Conservation (phyloP, 2,329 filamentous ascomycete genomes). For the Penicillium sp. region DNA sequence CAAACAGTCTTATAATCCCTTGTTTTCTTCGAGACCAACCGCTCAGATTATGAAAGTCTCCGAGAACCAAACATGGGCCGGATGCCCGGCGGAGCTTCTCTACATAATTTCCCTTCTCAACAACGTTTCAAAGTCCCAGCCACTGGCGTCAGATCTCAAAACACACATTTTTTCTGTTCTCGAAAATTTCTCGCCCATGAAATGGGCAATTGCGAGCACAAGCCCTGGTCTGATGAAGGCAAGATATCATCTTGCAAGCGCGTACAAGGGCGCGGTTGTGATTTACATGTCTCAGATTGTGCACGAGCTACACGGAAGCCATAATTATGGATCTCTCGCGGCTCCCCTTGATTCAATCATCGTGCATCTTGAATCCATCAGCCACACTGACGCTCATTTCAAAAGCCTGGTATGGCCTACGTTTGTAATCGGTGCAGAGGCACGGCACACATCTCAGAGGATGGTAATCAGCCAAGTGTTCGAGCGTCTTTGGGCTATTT, state of each 20-base stretch:
- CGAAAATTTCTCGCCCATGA: constrained; percentile 8
- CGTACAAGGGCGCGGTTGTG: constrained; percentile 8
- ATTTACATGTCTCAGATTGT: constrained; percentile 12
- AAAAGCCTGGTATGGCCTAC: constrained; percentile 14
- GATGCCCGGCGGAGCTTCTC: constrained; percentile 14
- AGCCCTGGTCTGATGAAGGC: constrained; percentile 4
- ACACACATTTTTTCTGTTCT: constrained; percentile 1
- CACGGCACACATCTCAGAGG: constrained; percentile 1
- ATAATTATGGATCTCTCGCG: too few species aligned
- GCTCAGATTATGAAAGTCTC: constrained; percentile 8
- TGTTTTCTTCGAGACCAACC: constrained; percentile 9
- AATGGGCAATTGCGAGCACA: constrained; percentile 8
- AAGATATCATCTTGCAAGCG: constrained; percentile 12
- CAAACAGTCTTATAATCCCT: constrained; percentile 10
- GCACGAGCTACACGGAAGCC: background rate
- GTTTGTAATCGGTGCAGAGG: constrained; percentile 15
- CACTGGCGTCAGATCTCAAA: background rate
- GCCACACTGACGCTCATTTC: constrained; percentile 6
- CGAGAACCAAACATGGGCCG: constrained; percentile 13
- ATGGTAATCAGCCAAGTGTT: constrained; percentile 1
- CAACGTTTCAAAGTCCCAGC: constrained; percentile 1
- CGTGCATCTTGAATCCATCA: constrained; percentile 6
- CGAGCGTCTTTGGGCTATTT: constrained; percentile 8
- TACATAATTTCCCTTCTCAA: constrained; percentile 12
- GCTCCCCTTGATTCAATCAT: constrained; percentile 5